Evolutionary conservation across 2,329 filamentous ascomycete species (phyloP).

Genomic region (Conoideocrella luteorostrata): DNA sequence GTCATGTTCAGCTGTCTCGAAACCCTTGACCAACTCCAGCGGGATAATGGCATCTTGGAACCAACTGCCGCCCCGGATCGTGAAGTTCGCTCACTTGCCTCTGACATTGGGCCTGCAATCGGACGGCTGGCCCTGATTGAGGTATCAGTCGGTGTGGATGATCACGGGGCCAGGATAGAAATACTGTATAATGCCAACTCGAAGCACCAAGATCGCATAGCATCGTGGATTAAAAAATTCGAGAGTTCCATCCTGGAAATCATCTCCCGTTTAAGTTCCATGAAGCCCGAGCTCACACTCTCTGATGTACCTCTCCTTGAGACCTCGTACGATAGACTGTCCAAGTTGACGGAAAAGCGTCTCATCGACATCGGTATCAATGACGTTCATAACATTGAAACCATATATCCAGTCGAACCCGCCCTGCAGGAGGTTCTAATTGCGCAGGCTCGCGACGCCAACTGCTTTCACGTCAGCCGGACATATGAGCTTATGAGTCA

Average conservation of each 20-base stretch:
- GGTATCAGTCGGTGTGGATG: conserved; percentile 39
- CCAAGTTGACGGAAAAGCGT: conserved; percentile 36
- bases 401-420: conserved; percentile 40
- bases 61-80: conserved; percentile 36
- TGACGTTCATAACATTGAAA: conserved; percentile 40
- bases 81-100: conserved; percentile 29
- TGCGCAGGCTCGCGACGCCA: conserved; percentile 34
- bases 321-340: conserved; percentile 39
- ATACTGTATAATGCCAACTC: conserved; percentile 38
- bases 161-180: conserved; percentile 35
- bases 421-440: conserved; percentile 45
- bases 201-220: conserved; percentile 35
- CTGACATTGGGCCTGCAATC: conserved; percentile 38
- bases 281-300: conserved; percentile 41
- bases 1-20: conserved; percentile 53
- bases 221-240: conserved; percentile 40
- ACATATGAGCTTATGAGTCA: conserved; percentile 41
- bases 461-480: conserved; percentile 36
- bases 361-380: conserved; percentile 33
- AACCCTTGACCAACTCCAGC: conserved; percentile 40
- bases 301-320: conserved; percentile 43
- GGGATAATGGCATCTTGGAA: conserved; percentile 42
- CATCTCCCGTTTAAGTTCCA: conserved; percentile 32
- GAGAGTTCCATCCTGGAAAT: conserved; percentile 39
- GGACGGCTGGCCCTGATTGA: conserved; percentile 46